These are phyloP conservation scores for Aspergillus pseudoviridinutans DNA, from an alignment of 2,329 filamentous ascomycete species.

Conservation along the genomic window DNA sequence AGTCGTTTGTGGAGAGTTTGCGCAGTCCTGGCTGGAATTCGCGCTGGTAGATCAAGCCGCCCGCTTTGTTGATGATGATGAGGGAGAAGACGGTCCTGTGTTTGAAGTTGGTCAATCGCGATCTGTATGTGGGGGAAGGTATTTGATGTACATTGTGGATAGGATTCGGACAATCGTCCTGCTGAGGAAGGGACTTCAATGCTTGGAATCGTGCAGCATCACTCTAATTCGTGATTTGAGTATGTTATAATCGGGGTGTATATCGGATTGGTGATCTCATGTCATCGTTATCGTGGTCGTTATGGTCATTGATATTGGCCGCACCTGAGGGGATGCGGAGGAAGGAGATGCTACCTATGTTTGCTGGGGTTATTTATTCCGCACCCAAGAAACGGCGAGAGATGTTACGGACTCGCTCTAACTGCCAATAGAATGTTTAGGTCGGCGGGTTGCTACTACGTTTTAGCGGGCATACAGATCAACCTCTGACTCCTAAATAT, in stretches of 20 bases:
- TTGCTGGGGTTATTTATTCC: constrained; percentile 5
- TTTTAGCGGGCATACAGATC: background rate
- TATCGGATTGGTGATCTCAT: background rate
- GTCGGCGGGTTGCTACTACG: background rate
- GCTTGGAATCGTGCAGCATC: background rate
- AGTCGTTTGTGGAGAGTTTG: constrained; percentile 91
- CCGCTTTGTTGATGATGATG: constrained; percentile 98
- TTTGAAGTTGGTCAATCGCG: background rate
- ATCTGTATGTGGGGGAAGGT: constrained; percentile 4
- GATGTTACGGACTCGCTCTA: background rate
- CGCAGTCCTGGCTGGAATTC: constrained; percentile 84
- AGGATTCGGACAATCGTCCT: background rate
- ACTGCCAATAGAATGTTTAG: background rate
- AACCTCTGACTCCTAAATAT: background rate
- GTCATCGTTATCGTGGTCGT: background rate
- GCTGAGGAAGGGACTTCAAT: background rate
- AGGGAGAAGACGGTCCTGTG: constrained; percentile 87
- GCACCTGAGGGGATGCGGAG: background rate
- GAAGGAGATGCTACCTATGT: background rate
- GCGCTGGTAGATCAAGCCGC: constrained; percentile 92
- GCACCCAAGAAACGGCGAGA: background rate
- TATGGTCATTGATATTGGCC: background rate
- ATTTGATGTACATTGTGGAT: constrained; percentile 18
- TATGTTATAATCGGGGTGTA: background rate
- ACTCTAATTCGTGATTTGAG: background rate